A percentile compares a stretch with the other conserved stretches of the same genome.
These are phyloP conservation scores for Venturia carpophila DNA, from an alignment of 2,329 filamentous ascomycete genomes.

Conservation along the genomic window DNA sequence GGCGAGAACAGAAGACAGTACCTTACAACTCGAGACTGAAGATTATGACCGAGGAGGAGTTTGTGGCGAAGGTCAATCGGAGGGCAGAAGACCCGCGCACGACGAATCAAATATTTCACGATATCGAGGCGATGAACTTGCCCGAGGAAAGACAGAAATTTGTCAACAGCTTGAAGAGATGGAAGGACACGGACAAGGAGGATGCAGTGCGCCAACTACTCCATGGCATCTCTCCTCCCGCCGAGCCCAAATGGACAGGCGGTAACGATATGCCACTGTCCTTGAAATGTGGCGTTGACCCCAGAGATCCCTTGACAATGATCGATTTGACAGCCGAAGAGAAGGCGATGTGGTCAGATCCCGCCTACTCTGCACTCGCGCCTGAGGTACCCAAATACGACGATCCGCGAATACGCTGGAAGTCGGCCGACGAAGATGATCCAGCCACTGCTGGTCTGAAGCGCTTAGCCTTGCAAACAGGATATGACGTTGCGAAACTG, in stretches of 20 bases:
- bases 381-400: constrained; percentile 44
- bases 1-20: constrained; percentile 33
- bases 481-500: constrained; percentile 43
- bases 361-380: constrained; percentile 37
- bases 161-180: constrained; percentile 6
- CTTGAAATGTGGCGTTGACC: constrained; percentile 30
- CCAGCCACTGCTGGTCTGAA: constrained; percentile 35
- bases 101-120: constrained; percentile 15
- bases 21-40: background rate
- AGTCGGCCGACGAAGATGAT: constrained; percentile 36
- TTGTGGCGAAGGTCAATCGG: background rate
- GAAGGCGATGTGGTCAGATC: constrained; percentile 42
- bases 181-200: constrained; percentile 13
- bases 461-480: constrained; percentile 50
- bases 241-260: constrained; percentile 24
- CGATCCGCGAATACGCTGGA: constrained; percentile 31
- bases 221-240: constrained; percentile 1
- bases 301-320: constrained; percentile 36
- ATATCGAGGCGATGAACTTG: background rate
- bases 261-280: constrained; percentile 34
- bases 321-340: constrained; percentile 40
- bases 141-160: background rate
- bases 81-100: constrained; percentile 11
- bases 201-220: constrained; percentile 7
- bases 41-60: constrained; percentile 10